phyloP scores from a whole-genome alignment of 257 asterid species.

The Avicennia marina region DNA sequence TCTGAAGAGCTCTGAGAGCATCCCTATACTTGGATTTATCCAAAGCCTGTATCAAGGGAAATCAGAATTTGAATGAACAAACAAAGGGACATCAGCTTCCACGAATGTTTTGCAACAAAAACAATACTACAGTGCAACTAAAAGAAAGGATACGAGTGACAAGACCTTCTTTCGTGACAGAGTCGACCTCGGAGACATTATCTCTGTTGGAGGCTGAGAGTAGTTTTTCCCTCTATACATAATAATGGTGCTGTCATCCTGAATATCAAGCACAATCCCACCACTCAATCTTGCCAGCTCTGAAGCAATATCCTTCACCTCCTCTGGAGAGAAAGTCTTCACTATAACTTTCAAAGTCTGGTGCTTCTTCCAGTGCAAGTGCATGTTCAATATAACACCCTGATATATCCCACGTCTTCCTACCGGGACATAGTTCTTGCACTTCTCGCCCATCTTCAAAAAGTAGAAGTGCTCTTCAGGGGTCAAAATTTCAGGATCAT shows the following conservation, averaged over 20 bases:
- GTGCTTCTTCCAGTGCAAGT: slow-evolving; percentile 98
- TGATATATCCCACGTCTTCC: slow-evolving; percentile 92
- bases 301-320: slow-evolving; percentile 81
- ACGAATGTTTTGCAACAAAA: not conserved
- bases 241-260: slow-evolving; percentile 69
- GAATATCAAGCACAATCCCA: slow-evolving; percentile 93
- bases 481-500: slow-evolving; percentile 96
- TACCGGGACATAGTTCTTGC: slow-evolving; percentile 93
- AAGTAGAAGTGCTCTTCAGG: slow-evolving; percentile 98
- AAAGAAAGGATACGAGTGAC: not conserved
- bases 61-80: not conserved
- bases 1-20: slow-evolving; percentile 74
- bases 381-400: slow-evolving; percentile 98
- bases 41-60: slow-evolving; percentile 62
- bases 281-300: slow-evolving; percentile 93
- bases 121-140: not conserved
- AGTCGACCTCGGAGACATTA: slow-evolving; percentile 88
- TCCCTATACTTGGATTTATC: slow-evolving; percentile 93
- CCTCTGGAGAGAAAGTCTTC: slow-evolving; percentile 86
- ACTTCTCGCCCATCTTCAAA: slow-evolving; percentile 87
- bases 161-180: slow-evolving; percentile 87
- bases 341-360: slow-evolving; percentile 84
- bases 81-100: slow-evolving; percentile 14
- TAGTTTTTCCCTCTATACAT: slow-evolving; percentile 98
- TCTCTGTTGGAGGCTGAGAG: slow-evolving; percentile 95